Evolutionary conservation across 2,329 filamentous ascomycete species (phyloP).

Genomic region (Alternaria hordeiaustralica): DNA sequence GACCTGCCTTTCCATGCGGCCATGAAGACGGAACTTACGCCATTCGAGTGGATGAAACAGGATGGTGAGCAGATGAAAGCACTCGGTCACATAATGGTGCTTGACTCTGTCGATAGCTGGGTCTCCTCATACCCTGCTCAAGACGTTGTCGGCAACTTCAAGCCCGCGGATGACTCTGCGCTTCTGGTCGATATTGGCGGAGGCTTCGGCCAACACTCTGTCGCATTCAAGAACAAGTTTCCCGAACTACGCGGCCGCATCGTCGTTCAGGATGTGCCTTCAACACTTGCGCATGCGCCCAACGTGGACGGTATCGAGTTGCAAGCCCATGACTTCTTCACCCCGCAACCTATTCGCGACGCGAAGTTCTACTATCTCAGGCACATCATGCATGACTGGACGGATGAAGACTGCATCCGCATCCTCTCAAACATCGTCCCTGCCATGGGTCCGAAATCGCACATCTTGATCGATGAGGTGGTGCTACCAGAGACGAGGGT

Average conservation of each 20-base stretch:
- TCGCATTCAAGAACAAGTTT: constrained; percentile 29
- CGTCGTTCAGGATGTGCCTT: constrained; percentile 36
- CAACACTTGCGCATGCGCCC: constrained; percentile 25
- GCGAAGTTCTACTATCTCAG: constrained; percentile 45
- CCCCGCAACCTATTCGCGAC: constrained; percentile 31
- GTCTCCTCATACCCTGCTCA: constrained; percentile 27
- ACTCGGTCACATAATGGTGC: constrained; percentile 37
- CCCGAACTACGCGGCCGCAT: constrained; percentile 19
- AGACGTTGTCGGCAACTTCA: constrained; percentile 20
- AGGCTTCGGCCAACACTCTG: constrained; percentile 39
- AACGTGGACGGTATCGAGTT: constrained; percentile 34
- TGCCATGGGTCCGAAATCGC: constrained; percentile 36
- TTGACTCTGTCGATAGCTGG: constrained; percentile 31
- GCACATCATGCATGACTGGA: constrained; percentile 45
- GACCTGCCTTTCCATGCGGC: constrained; percentile 38
- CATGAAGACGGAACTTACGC: constrained; percentile 29
- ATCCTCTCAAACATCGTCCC: constrained; percentile 35
- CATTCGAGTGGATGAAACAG: constrained; percentile 40
- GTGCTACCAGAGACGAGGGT: constrained; percentile 38
- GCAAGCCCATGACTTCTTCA: constrained; percentile 43
- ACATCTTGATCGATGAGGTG: constrained; percentile 42
- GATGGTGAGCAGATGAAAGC: constrained; percentile 34
- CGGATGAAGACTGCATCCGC: constrained; percentile 31
- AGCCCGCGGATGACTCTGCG: constrained; percentile 20
- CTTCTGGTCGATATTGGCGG: constrained; percentile 42